Percentiles rank a stretch among this genome's conserved stretches.
These are phyloP conservation scores for Hylodesmum podocarpum DNA, from an alignment of 306 rosid species.

Conservation along the genomic window DNA sequence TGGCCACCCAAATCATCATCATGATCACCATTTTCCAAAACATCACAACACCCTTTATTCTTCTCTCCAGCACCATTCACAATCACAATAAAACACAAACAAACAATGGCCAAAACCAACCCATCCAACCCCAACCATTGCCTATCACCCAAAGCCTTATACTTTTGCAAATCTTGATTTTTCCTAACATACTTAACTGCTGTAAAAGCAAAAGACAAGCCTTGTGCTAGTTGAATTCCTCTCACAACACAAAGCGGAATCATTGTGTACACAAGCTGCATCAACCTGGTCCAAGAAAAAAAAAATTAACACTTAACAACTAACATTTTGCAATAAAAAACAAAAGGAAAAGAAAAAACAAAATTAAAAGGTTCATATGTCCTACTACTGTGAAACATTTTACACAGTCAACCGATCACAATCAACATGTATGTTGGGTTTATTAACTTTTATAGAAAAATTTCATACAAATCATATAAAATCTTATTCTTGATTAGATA, in stretches of 20 bases:
- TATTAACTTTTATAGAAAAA: no score
- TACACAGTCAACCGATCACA: no score
- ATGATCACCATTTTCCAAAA: not conserved
- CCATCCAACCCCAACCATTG: conserved; percentile 74
- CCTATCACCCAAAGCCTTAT: conserved; percentile 41
- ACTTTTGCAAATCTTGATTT: conserved; percentile 46
- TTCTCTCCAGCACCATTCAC: conserved; percentile 53
- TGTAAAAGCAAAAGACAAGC: conserved; percentile 64
- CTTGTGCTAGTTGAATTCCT: conserved; percentile 75
- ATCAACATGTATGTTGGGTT: no score
- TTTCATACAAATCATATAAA: no score
- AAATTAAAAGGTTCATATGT: no score
- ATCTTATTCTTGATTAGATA: no score
- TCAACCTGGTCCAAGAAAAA: conserved; percentile 60
- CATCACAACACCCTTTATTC: not conserved
- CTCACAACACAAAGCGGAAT: conserved; percentile 59
- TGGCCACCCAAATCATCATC: not conserved
- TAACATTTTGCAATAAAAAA: no score
- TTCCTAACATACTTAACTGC: conserved; percentile 56
- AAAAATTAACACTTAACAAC: no score
- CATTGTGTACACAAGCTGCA: conserved; percentile 48
- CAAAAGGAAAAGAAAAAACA: no score
- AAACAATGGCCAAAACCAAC: conserved; percentile 51
- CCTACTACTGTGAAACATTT: no score
- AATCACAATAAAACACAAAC: conserved; percentile 52